Base-by-base conservation (phyloP, 2,329 filamentous ascomycete species). In the Colletotrichum salicis region DNA sequence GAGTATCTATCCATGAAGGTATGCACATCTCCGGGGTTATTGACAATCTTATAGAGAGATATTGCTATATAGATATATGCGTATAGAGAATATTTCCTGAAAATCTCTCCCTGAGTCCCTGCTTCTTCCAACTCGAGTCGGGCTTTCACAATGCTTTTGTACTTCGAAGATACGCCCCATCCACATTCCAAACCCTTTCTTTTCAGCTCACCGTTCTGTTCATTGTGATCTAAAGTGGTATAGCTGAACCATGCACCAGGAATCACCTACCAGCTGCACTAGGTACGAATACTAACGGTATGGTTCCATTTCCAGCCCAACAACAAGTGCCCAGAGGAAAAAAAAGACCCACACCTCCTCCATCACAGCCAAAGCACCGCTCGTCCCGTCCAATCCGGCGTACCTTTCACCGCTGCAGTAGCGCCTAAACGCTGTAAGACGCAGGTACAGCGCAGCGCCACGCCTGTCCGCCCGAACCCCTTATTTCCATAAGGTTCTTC, bases 391-490 rank as follows among this genome's bases (percentile, higher is more conserved):
- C 37, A 67, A 52, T 57, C 63, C 51, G 33, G 58, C 27, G 4
- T 12, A 22, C 29, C 22, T 27, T 48, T 48, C 31, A 37, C n/a
- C 41, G 13, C 31, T 6, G 19, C 33, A n/a, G 22, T 11, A 29
- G 13, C 41, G 35, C 63, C 59, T 45, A 64, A 51, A 59, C 69
- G 59, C 65, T 52, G 59, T 48, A 60, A 59, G 48, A 71, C 35
- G 65, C 58, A 71, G 70, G 65, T 71, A 71, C 69, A 27, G 58
- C 52, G 52, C 58, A 51, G 24, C 29, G 29, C 59, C 15, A 48
- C 41, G 19, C 19, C 41, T 48, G 19, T 8, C 15, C 41, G 6
- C 8, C 41, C 15, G 41, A 4, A 45, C 41, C 19, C 41, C 41
- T 19, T 48, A 22, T 48, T 22, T 22, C 19, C 41, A 22, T 11